These are phyloP conservation scores for Pilatotrama ljubarskyi DNA, from an alignment of 768 basidiomycete genomes.

Conservation along the genomic window DNA sequence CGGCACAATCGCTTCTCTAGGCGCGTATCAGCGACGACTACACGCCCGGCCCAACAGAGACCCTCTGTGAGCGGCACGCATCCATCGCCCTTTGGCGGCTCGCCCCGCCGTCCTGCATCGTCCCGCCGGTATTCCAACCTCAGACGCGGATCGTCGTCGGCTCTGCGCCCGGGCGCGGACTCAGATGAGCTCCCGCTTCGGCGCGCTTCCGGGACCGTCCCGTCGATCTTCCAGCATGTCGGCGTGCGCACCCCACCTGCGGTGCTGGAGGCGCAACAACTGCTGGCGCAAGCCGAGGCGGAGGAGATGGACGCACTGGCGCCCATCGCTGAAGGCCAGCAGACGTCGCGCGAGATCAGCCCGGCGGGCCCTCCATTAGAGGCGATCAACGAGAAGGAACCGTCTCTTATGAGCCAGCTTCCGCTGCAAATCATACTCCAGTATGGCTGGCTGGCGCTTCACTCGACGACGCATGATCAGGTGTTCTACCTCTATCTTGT, in stretches of 20 bases:
- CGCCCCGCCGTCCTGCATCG: constrained; percentile 37
- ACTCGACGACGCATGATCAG: constrained; percentile 89
- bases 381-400: constrained; percentile 50
- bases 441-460: constrained; percentile 86
- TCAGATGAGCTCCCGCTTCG: constrained; percentile 40
- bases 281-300: constrained; percentile 47
- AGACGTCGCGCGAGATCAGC: constrained; percentile 33
- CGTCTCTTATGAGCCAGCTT: constrained; percentile 69
- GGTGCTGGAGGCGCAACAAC: constrained; percentile 69
- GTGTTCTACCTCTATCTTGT: constrained; percentile 90
- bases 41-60: constrained; percentile 3
- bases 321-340: constrained; percentile 52
- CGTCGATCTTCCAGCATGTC: constrained; percentile 81
- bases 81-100: constrained; percentile 28
- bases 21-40: constrained; percentile 13
- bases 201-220: constrained; percentile 58
- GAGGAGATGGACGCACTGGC: constrained; percentile 43
- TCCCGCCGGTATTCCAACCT: constrained; percentile 33
- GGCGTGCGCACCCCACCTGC: constrained; percentile 80
- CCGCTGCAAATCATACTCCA: constrained; percentile 86
- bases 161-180: constrained; percentile 16
- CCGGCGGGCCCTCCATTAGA: constrained; percentile 34
- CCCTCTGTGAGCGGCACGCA: constrained; percentile 4
- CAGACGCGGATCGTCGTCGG: constrained; percentile 17
- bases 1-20: constrained; percentile 25